Evolutionary conservation across 768 basidiomycete species (phyloP), one percentile per base, ranked within the genome.

Genomic region (Crucibulum laeve): DNA sequence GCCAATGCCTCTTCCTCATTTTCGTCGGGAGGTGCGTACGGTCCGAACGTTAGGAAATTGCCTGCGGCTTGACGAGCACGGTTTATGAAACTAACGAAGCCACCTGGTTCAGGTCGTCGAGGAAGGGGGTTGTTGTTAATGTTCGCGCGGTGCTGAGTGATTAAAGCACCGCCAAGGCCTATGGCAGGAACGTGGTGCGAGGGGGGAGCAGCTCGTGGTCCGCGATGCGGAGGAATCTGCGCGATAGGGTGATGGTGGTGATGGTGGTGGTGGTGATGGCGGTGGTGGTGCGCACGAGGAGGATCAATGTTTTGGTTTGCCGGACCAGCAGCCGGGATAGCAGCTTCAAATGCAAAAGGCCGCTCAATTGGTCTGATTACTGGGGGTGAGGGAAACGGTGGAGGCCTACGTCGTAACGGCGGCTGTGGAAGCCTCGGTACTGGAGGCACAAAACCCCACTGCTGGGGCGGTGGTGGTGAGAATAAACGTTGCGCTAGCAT

Each of bases 101-200:
- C 55, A 22, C 52, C 56, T 10, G 35, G 13, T 52, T 21, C 18
- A 45, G 47, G 7, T n/a, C 8, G 8, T 7, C 28, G 28, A 7
- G 28, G n/a, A n/a, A 30, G 28, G 7, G 53, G 58, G 17, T 48
- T 53, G 43, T 52, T 33, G 10, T 50, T 40, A 14, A 36, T 14
- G 10, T 23, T 5, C 23, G 25, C 38, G 10, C 59, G 56, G 45
- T 68, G 63, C 24, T 57, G 42, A 7, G 81, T 68, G 4, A 84
- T 61, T 3, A 85, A 51, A 2, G 78, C 84, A 17, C 84, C 84
- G 5, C 84, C 84, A 18, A 87, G 59, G 11, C 80, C 80, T 70
- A 87, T 77, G 5, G 66, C 48, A 15, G 85, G 85, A 3, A 70
- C 61, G 47, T 79, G 79, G 34, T 80, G 80, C 3, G 74, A 73